phyloP scores from a whole-genome alignment of 225 moss, liverwort and hornwort genomes.

The Pseudoscleropodium purum region DNA sequence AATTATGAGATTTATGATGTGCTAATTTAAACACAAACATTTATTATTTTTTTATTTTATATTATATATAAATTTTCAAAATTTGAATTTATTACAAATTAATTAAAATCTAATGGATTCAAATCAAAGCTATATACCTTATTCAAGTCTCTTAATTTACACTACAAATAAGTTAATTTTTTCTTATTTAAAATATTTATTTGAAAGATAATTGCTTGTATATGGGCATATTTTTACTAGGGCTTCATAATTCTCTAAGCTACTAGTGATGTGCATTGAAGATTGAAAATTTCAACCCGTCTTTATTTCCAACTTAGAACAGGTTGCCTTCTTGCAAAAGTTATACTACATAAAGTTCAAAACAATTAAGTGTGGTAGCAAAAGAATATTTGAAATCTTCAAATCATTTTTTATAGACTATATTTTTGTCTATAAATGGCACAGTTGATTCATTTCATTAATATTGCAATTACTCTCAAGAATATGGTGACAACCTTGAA shows the following conservation, averaged over 20 bases:
- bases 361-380: no score
- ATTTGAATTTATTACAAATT: background rate
- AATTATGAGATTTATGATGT: background rate
- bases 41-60: background rate
- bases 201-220: background rate
- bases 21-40: background rate
- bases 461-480: no score
- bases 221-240: background rate
- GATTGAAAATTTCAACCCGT: no score
- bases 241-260: rapidly evolving
- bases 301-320: rapidly evolving
- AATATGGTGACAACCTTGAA: no score
- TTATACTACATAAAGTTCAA: no score
- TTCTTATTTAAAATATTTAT: background rate
- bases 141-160: background rate
- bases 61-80: background rate
- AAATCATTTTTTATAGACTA: no score
- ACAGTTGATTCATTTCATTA: no score
- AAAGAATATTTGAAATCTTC: no score
- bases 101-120: background rate
- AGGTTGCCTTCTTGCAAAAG: no score
- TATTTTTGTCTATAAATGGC: no score
- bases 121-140: background rate
- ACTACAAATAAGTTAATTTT: background rate
- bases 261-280: no score